Evolutionary conservation across 108 stramenopile genomes (phyloP), one percentile per base, ranked within the genome.

Genomic region (Pseudonitzschia delicatissima): DNA sequence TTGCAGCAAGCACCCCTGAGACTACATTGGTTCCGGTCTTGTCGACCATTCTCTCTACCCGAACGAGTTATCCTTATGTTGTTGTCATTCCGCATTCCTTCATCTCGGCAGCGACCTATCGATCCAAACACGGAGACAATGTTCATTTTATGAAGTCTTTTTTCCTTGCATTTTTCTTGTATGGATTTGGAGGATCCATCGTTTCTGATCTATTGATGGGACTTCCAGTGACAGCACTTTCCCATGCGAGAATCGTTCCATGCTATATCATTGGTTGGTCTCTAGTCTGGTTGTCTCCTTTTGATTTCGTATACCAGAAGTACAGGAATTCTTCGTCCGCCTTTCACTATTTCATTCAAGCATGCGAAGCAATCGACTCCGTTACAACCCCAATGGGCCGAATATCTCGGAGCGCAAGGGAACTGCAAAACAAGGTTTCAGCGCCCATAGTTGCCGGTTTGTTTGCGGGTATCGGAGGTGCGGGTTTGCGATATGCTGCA

Each of bases 121-220:
- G 74, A 45, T 33, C 52, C 5, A 59, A 53, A 9, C 37, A 45
- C 55, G 74, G 74, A 13, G 42, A 61, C 49, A 68, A 51, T 4
- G 55, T 21, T 1, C 35, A 58, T 58, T 39, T 44, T n/a, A 5
- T 68, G 7, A 62, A 49, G 20, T 59, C 74, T 36, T 57, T 75
- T 15, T 3, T 64, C 1, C 50, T 64, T 26, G 13, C 61, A n/a
- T 75, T 75, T 40, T 57, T 75, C 57, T 36, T 57, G 5, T 75
- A 68, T 32, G 74, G 74, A 12, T 75, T 75, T 58, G 74, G 74
- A 15, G 74, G 74, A 32, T 68, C 74, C 26, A 64, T 75, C 31
- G 67, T 75, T 29, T 75, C 74, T 25, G 74, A 75, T 64, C 49
- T 68, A 7, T 53, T 75, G 11, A 53, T 75, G 74, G 74, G 74